Evolutionary conservation across 108 stramenopile genomes (phyloP).

Genomic region (Nannochloropsis salina): DNA sequence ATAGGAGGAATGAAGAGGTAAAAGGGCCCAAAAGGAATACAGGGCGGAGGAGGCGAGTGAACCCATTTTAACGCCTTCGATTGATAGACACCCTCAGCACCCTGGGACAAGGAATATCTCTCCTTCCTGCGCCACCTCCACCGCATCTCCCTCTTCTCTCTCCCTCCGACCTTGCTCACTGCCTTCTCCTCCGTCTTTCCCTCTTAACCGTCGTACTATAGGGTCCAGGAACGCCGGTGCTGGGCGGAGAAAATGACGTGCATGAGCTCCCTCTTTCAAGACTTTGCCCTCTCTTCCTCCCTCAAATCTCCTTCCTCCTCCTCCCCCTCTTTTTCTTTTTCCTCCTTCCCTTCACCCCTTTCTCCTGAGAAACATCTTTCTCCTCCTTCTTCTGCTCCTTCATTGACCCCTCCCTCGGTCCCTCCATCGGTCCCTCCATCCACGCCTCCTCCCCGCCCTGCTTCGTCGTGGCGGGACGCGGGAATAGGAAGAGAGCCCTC

Average conservation of each 20-base stretch:
- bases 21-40: too few species aligned
- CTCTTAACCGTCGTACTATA: neutral
- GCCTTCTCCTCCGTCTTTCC: neutral
- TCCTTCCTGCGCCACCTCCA: neutral
- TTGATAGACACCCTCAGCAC: too few species aligned
- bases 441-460: neutral
- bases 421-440: neutral
- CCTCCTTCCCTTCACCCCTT: neutral
- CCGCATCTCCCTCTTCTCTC: neutral
- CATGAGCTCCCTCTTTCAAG: neutral
- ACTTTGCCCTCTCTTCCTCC: neutral
- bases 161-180: neutral
- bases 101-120: neutral
- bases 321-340: neutral
- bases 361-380: neutral
- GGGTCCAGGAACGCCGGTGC: neutral
- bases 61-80: too few species aligned
- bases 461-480: neutral
- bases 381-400: neutral
- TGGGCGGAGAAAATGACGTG: neutral
- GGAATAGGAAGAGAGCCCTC: too few species aligned
- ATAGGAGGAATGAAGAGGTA: too few species aligned
- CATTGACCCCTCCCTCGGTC: neutral
- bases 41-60: too few species aligned
- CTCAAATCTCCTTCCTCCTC: neutral